Conservation (phyloP, 2,329 filamentous ascomycete genomes). For the Xylariales sp. region DNA sequence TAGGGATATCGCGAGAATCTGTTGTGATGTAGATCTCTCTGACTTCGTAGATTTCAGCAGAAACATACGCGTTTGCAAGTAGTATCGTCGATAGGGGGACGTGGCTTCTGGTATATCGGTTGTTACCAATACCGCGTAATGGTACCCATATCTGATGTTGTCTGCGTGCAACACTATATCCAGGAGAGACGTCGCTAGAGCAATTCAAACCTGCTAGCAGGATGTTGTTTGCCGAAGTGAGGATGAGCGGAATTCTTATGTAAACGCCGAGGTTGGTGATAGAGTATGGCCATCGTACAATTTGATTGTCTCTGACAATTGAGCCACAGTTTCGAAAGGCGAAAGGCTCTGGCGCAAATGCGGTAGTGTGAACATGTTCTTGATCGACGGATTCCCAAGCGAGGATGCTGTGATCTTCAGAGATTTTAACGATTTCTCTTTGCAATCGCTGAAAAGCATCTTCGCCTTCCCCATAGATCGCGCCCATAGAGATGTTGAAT, state of each 20-base stretch:
- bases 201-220: too few species aligned
- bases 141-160: background rate
- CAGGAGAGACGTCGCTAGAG: too few species aligned
- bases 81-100: too few species aligned
- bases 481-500: slow-evolving; percentile 38
- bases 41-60: too few species aligned
- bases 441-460: slow-evolving; percentile 29
- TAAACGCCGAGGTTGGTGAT: background rate
- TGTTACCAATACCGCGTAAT: background rate
- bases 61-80: too few species aligned
- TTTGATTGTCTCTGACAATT: background rate
- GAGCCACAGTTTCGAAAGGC: background rate
- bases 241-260: background rate
- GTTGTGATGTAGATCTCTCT: too few species aligned
- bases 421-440: slow-evolving; percentile 28
- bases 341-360: background rate
- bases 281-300: background rate
- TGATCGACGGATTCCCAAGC: slow-evolving; percentile 17
- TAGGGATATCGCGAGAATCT: too few species aligned
- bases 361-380: background rate
- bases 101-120: background rate
- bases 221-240: background rate
- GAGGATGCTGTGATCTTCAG: slow-evolving; percentile 25
- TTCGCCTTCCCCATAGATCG: slow-evolving; percentile 35
- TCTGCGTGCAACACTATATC: background rate